Evolutionary conservation across 768 basidiomycete species (phyloP).

Genomic region (Hygrophorus pudorinus): DNA sequence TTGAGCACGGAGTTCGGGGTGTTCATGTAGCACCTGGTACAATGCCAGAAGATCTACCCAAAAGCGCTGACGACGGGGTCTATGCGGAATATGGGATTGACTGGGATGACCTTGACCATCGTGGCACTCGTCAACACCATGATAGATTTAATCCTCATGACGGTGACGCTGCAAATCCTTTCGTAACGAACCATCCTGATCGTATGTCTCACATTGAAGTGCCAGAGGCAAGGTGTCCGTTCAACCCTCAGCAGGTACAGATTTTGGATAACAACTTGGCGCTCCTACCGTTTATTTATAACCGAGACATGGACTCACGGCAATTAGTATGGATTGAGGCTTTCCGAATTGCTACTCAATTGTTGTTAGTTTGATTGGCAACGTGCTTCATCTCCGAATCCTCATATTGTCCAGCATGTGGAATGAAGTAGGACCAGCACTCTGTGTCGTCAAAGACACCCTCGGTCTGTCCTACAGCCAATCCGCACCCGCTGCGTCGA

Average conservation of each 20-base stretch:
- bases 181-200: not conserved
- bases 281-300: not conserved
- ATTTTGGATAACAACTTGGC: not conserved
- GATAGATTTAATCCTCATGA: slow-evolving; percentile 5
- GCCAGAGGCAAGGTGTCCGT: not conserved
- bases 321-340: not conserved
- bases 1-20: slow-evolving; percentile 20
- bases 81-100: slow-evolving; percentile 17
- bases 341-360: not conserved
- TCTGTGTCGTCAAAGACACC: no score
- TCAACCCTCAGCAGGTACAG: not conserved
- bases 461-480: no score
- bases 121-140: slow-evolving; percentile 9
- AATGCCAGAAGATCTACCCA: not conserved
- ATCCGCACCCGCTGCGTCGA: no score
- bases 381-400: no score
- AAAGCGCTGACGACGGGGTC: slow-evolving; percentile 7
- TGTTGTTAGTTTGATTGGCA: not conserved
- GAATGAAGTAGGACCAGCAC: no score
- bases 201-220: slow-evolving; percentile 6
- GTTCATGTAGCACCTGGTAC: slow-evolving; percentile 4
- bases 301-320: not conserved
- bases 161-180: not conserved
- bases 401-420: no score
- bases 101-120: slow-evolving; percentile 14